These are phyloP conservation scores for Trifolium subterraneum DNA, from an alignment of 306 rosid species.

Conservation along the genomic window DNA sequence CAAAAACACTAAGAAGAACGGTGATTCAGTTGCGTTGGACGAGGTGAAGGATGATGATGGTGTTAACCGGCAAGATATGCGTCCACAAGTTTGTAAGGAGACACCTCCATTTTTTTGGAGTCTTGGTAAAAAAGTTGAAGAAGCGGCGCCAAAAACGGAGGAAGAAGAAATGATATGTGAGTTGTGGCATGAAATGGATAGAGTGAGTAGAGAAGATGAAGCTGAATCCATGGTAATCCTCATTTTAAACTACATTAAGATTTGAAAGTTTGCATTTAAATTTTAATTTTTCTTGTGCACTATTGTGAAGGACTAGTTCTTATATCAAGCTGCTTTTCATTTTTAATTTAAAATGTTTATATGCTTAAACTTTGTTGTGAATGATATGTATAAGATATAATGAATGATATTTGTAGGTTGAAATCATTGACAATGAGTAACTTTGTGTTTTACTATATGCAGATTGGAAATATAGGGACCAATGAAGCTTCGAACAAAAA, in stretches of 20 bases:
- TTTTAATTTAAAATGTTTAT: not conserved
- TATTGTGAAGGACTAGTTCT: too few species aligned
- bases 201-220: not conserved
- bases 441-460: slow-evolving; percentile 26
- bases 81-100: not conserved
- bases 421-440: not conserved
- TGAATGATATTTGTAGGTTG: not conserved
- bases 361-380: not conserved
- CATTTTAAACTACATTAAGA: not conserved
- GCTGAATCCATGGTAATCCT: slow-evolving; percentile 6
- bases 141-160: not conserved
- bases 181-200: not conserved
- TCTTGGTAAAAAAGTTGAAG: not conserved
- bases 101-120: not conserved
- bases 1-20: not conserved
- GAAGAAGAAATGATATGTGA: not conserved
- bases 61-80: not conserved
- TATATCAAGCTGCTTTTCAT: too few species aligned
- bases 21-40: not conserved
- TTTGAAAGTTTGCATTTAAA: too few species aligned
- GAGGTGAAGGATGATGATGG: not conserved
- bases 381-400: not conserved
- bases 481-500: too few species aligned
- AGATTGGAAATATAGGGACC: slow-evolving; percentile 31
- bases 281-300: too few species aligned